These are phyloP conservation scores for Trichoderma erinaceum DNA, from an alignment of 495 filamentous ascomycete genomes.

Conservation along the genomic window DNA sequence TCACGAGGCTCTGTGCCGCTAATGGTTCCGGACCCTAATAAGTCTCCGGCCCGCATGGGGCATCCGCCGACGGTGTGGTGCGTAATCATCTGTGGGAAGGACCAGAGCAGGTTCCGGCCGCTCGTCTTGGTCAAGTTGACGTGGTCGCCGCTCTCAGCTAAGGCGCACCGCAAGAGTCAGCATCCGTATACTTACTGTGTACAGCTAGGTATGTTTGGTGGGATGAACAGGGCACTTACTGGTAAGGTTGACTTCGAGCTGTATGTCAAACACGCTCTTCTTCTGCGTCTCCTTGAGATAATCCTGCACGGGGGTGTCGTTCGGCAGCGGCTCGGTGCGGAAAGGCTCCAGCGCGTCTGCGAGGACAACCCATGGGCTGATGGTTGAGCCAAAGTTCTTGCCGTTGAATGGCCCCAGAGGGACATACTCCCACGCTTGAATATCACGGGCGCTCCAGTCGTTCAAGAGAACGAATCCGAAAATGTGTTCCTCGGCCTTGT, in stretches of 20 bases:
- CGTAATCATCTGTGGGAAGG: conserved; percentile 90
- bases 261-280: conserved; percentile 66
- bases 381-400: conserved; percentile 90
- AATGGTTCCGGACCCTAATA: conserved; percentile 87
- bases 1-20: conserved; percentile 58
- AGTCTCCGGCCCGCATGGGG: conserved; percentile 71
- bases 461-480: conserved; percentile 90
- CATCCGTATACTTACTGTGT: not conserved
- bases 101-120: conserved; percentile 73
- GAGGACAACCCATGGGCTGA: conserved; percentile 85
- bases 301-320: conserved; percentile 55
- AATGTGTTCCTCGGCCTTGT: conserved; percentile 63
- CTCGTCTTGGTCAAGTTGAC: conserved; percentile 42
- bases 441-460: conserved; percentile 89
- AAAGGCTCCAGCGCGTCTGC: conserved; percentile 76
- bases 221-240: conserved; percentile 35
- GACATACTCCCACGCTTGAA: conserved; percentile 87
- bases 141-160: conserved; percentile 60
- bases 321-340: conserved; percentile 49
- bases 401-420: conserved; percentile 81
- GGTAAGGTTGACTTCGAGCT: conserved; percentile 66
- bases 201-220: not conserved
- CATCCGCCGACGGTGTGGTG: conserved; percentile 88
- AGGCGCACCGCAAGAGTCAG: not conserved
- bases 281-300: conserved; percentile 63